These are phyloP conservation scores for Cyamopsis tetragonoloba DNA, from an alignment of 306 rosid genomes.

Conservation along the genomic window DNA sequence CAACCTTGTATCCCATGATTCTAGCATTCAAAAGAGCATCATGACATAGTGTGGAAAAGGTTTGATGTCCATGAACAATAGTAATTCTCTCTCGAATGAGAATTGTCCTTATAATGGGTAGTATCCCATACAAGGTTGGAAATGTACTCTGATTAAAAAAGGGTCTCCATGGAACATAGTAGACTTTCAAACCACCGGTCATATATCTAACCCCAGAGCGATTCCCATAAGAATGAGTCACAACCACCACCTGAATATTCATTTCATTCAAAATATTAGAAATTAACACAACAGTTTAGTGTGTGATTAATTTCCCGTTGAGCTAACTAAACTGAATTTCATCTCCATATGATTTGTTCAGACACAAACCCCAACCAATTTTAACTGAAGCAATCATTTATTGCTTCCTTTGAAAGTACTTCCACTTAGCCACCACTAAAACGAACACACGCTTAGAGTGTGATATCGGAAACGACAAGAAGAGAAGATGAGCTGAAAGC, in stretches of 20 bases:
- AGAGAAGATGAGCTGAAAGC: too few species aligned
- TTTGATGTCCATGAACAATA: constrained; percentile 87
- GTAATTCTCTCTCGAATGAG: constrained; percentile 73
- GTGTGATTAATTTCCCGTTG: too few species aligned
- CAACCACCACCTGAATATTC: constrained; percentile 71
- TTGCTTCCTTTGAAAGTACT: too few species aligned
- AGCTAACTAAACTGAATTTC: too few species aligned
- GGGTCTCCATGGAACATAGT: constrained; percentile 86
- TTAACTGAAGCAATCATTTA: too few species aligned
- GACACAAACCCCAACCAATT: too few species aligned
- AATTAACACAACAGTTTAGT: background rate
- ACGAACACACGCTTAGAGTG: too few species aligned
- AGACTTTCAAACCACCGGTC: constrained; percentile 82
- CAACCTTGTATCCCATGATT: constrained; percentile 85
- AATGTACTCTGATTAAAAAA: constrained; percentile 79
- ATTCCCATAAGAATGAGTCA: constrained; percentile 85
- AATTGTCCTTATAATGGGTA: constrained; percentile 71
- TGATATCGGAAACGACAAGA: too few species aligned
- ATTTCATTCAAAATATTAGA: constrained; percentile 6
- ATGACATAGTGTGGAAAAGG: constrained; percentile 86
- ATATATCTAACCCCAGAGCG: constrained; percentile 84
- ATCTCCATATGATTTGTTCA: too few species aligned
- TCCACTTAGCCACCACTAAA: too few species aligned
- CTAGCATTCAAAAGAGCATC: constrained; percentile 75
- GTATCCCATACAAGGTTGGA: constrained; percentile 71